Evolutionary conservation across 2,329 filamentous ascomycete genomes (phyloP), one percentile per base, ranked within the genome.

Genomic region (Leptodontidium sp.): DNA sequence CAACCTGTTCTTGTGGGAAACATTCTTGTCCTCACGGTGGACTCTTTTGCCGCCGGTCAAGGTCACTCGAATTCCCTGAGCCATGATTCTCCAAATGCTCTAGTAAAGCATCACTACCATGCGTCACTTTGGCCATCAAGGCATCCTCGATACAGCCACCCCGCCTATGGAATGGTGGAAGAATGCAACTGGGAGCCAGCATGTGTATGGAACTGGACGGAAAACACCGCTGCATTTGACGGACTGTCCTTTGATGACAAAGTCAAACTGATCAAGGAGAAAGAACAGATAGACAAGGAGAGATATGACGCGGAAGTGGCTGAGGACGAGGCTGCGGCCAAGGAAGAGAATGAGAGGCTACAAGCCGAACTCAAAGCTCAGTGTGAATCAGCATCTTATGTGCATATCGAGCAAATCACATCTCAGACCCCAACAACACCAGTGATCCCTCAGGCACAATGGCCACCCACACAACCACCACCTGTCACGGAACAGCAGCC

Each of bases 71-170:
- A 92, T 76, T 91, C 89, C 0, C 90, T 90, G 15, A 92, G 89
- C 75, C 90, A 92, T 77, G 85, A 90, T 64, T 84, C 89, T 1
- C 83, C 88, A 62, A 85, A 85, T 17, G 90, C 91, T 1, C 82
- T 93, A 1, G 90, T 93, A 26, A 90, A 89, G 78, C 91, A 93
- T 77, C 90, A 92, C 78, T 93, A 92, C 75, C 91, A 93, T 77
- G 91, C 91, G 0, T 92, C 90, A 0, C 87, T 88, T 69, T 93
- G 91, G 91, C 91, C 90, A 1, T 86, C 85, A 66, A 82, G 83
- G 4, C 90, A 93, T 76, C 89, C 88, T 1, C 84, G 90, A 43
- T 91, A 85, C 79, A 88, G 83, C 61, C 90, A 93, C 76, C 89
- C 90, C 1, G 86, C 89, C 66, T 91, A 89, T 75, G 90, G 89